Evolutionary conservation across 2,329 filamentous ascomycete genomes (phyloP).

Genomic region (Aurifilum marmelostoma): DNA sequence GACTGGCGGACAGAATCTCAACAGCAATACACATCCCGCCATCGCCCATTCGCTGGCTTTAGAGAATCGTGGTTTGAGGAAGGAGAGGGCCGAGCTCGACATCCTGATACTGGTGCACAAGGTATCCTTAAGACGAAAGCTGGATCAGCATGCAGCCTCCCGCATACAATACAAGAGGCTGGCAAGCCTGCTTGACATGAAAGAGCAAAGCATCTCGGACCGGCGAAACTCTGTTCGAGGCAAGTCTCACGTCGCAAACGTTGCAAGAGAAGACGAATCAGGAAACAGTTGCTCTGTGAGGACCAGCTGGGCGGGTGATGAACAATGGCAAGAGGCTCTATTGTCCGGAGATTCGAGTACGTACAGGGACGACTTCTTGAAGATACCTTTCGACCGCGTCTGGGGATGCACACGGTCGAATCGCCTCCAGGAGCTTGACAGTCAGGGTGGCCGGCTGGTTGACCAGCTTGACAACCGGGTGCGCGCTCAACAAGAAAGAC

Average conservation of each 20-base stretch:
- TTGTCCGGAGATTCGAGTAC: slow-evolving; percentile 65
- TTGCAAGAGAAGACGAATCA: slow-evolving; percentile 47
- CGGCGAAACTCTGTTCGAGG: slow-evolving; percentile 52
- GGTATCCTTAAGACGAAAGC: slow-evolving; percentile 61
- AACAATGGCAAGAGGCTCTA: slow-evolving; percentile 73
- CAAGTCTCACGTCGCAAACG: neutral
- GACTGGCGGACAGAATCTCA: slow-evolving; percentile 45
- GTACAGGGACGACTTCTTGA: slow-evolving; percentile 65
- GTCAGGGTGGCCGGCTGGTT: slow-evolving; percentile 56
- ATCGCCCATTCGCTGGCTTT: slow-evolving; percentile 59
- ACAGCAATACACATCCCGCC: slow-evolving; percentile 42
- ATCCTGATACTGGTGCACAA: slow-evolving; percentile 75
- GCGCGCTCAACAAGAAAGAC: slow-evolving; percentile 65
- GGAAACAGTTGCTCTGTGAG: slow-evolving; percentile 64
- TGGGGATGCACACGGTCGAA: slow-evolving; percentile 70
- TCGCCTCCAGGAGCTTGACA: slow-evolving; percentile 58
- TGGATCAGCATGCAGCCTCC: slow-evolving; percentile 64
- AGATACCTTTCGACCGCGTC: slow-evolving; percentile 68
- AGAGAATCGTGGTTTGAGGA: slow-evolving; percentile 61
- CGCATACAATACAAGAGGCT: slow-evolving; percentile 66
- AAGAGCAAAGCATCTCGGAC: slow-evolving; percentile 60
- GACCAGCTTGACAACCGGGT: slow-evolving; percentile 74
- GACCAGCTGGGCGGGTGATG: slow-evolving; percentile 79
- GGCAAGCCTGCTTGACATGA: slow-evolving; percentile 63
- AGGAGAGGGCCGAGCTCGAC: slow-evolving; percentile 58